Evolutionary conservation across 2,329 filamentous ascomycete genomes (phyloP), one percentile per base, ranked within the genome.

Genomic region (Piedraia hortae): DNA sequence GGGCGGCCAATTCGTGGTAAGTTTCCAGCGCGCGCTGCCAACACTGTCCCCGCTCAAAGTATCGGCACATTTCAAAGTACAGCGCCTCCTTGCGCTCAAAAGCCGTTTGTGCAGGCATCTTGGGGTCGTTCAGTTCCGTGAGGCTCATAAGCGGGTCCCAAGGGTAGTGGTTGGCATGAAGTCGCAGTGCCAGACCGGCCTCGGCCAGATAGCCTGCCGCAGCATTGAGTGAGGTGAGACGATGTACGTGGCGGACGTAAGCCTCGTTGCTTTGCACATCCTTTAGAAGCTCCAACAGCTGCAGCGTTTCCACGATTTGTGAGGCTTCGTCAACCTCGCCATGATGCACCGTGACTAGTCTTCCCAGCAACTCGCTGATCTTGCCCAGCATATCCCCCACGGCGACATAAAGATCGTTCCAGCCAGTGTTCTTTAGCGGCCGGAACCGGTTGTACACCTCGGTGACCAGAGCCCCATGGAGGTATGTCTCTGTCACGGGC

Each of bases 251-350:
- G 31, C 78, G 70, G 31, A 90, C 72, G 44, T 90, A 93, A 26
- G 91, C 90, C 37, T 91, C 80, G 42, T 90, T 78, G 39, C 89
- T 89, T 33, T 88, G 74, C 70, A 91, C 89, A 39, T 91, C 78
- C 32, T 78, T 72, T 34, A 93, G 58, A 46, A 91, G 93, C 34
- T 91, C 77, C 80, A 93, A 91, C 12, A 93, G 53, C 25, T 75
- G 65, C 22, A 93, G 51, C 1, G 77, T 75, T 43, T 91, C 78
- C 45, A 90, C 74, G 31, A 89, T 72, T 28, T 73, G 64, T 5
- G 71, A 70, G 1, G 73, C 67, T 38, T 90, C 77, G 19, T 40
- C 41, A 21, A 32, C 32, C 4, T 54, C 56, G 23, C 74, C 74
- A 32, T 70, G 71, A 40, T 91, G 75, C 1, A 90, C 80, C 4